Evolutionary conservation across 2,329 filamentous ascomycete species (phyloP), one percentile per base, ranked within the genome.

Genomic region (Fusarium sp.): DNA sequence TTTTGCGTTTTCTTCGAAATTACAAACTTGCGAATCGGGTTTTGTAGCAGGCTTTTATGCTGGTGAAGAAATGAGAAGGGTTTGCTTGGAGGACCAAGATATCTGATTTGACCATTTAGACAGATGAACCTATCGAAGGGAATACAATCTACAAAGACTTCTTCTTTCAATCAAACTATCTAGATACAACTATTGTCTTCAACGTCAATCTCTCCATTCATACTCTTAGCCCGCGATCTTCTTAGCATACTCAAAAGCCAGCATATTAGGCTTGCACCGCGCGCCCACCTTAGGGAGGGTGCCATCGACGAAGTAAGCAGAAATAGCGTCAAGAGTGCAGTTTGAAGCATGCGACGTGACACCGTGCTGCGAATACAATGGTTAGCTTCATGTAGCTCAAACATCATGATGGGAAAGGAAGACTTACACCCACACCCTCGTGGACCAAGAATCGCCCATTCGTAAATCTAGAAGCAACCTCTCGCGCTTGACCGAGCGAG

Each of bases 401-500:
- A 14, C 7, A 8, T 0, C 6, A 21, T 15, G 5, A 5, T 9
- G 7, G 15, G 1, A 17, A 3, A 3, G 3, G 10, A 8, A 45
- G 6, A 62, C 70, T 66, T 58, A 72, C 70, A 1, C 70, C 70
- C 12, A 68, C 50, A 3, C 70, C 70, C n/a, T 65, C 68, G 8
- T 72, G 67, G 0, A 72, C 48, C 53, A 72, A 24, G 3, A 72
- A 32, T 2, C 69, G 39, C 17, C 70, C 72, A 0, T 53, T 56
- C 14, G 51, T 69, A 3, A 72, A 71, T 2, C 62, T 34, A 12
- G 65, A 49, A 21, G 70, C 62, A 0, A 61, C 59, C 10, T 72
- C 50, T 45, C 60, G 72, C 1, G 70, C 70, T 12, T 59, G 49
- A 5, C 51, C 53, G 2, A 69, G 34, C 3, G 69, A 52, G 2